These are phyloP conservation scores for Pseudotulostoma volvatum DNA, from an alignment of 495 filamentous ascomycete genomes.

Conservation along the genomic window DNA sequence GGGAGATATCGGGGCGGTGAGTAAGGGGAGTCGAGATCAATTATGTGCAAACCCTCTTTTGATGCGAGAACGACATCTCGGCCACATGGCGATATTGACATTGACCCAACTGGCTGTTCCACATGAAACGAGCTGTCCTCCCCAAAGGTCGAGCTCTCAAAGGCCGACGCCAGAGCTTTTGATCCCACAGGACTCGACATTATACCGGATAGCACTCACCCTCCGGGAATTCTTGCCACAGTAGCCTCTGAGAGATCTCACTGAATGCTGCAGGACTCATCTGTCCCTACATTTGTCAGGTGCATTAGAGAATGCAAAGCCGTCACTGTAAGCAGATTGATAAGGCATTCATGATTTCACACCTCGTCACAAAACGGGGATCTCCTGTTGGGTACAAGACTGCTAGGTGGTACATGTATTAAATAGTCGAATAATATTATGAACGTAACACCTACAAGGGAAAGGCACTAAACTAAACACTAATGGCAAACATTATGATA, in stretches of 20 bases:
- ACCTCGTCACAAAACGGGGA: no score
- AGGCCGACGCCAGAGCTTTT: constrained; percentile 43
- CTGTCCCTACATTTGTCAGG: no score
- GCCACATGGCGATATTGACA: constrained; percentile 83
- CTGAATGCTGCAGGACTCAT: neutral
- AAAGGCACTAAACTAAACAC: no score
- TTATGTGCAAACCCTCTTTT: constrained; percentile 71
- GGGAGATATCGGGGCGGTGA: constrained; percentile 74
- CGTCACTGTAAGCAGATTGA: no score
- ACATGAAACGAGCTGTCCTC: constrained; percentile 72
- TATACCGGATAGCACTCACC: constrained; percentile 7
- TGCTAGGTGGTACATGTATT: no score
- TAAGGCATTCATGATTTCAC: no score
- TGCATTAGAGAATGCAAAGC: no score
- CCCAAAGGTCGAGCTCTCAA: constrained; percentile 75
- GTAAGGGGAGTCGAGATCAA: constrained; percentile 84
- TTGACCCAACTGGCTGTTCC: constrained; percentile 56
- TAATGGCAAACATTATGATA: no score
- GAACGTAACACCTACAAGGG: no score
- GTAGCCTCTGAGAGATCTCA: neutral
- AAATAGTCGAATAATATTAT: no score
- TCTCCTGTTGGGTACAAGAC: no score
- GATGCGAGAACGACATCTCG: constrained; percentile 86
- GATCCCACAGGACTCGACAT: constrained; percentile 27
- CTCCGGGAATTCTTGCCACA: neutral